Evolutionary conservation across 495 filamentous ascomycete species (phyloP), one percentile per base, ranked within the genome.

Genomic region (Cladorrhinum samala): DNA sequence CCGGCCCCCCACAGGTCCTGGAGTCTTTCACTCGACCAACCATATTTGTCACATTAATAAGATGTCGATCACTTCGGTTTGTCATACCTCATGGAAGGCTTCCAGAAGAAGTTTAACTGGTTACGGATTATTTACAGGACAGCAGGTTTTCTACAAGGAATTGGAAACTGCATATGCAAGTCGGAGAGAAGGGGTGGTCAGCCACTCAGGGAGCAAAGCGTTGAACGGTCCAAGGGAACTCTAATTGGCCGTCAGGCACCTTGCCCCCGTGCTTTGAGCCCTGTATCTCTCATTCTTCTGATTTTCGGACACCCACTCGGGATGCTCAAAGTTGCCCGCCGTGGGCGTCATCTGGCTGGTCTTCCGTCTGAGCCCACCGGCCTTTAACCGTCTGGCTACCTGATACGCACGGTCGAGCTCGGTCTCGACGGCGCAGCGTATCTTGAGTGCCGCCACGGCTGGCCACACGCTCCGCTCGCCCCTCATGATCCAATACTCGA

Each of bases 381-480:
- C 75, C 55, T 80, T 79, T 20, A 74, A 59, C 44, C 88, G 72
- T 52, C 90, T 68, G 0, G 91, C 87, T 52, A 83, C 70, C 68
- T 94, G 88, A 70, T 94, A 95, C 0, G 86, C 83, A 44, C 83
- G 70, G 64, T 96, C 91, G 17, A 96, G 71, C 63, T 93, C 89
- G 44, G 88, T 84, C 66, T 97, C 92, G 13, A 96, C 77, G 17
- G 84, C 86, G 62, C 89, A 91, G n/a, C 92, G 73, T 6, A 95
- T 82, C 60, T 83, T 86, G 49, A 97, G 71, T 13, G 90, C 88
- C 23, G 82, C 82, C 41, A 95, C 80, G n/a, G 89, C 88, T 3
- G 92, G 92, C 92, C 92, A 97, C 0, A 95, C 89, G 49, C 87
- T 89, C 37, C 86, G 68, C 70, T 96, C 91, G 7, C 92, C 92